Conservation (phyloP, 306 rosid genomes). For the Fragaria vesca region DNA sequence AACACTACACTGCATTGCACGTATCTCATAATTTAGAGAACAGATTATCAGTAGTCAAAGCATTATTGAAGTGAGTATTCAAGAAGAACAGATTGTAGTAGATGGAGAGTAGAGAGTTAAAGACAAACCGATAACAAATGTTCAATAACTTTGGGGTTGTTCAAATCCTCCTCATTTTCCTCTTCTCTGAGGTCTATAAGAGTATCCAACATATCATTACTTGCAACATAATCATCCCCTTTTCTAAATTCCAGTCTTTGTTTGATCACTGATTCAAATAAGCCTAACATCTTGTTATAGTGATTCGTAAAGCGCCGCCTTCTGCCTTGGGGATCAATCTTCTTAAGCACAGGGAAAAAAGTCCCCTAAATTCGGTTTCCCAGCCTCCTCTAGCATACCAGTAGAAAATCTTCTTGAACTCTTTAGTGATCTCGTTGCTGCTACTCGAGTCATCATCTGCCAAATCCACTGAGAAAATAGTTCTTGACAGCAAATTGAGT, state of each 20-base stretch:
- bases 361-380: slow-evolving; percentile 15
- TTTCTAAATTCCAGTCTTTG: neutral
- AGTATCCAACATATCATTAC: neutral
- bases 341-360: slow-evolving; percentile 19
- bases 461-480: slow-evolving; percentile 25
- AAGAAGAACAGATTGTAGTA: neutral
- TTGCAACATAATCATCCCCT: neutral
- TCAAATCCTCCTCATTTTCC: neutral
- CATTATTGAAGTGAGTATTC: neutral
- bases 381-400: too few species aligned
- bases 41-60: neutral
- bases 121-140: neutral
- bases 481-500: slow-evolving; percentile 24
- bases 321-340: slow-evolving; percentile 17
- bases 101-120: neutral
- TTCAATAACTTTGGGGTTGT: neutral
- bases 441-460: slow-evolving; percentile 5
- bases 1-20: neutral
- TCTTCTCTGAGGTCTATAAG: neutral
- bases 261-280: neutral
- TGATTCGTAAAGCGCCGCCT: neutral
- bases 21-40: too few species aligned
- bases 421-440: slow-evolving; percentile 3
- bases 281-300: neutral
- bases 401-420: neutral